Percentiles rank a stretch among this genome's conserved stretches.
phyloP scores from a whole-genome alignment of 352 stramenopile genomes.

The Saprolegnia parasitica region DNA sequence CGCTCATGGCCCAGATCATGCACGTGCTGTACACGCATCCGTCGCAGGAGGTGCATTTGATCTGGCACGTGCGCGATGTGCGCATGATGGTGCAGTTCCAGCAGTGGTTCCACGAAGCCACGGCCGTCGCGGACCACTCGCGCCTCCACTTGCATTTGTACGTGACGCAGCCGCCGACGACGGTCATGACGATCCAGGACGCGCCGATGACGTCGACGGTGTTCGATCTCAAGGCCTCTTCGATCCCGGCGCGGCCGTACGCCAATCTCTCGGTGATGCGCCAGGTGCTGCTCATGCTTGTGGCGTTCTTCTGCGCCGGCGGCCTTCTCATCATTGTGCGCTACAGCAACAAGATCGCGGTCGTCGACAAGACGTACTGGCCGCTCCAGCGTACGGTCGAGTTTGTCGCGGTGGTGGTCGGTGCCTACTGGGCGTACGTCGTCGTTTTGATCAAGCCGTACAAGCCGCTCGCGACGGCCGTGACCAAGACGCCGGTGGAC shows the following conservation, averaged over 20 bases:
- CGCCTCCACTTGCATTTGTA: slow-evolving; percentile 14
- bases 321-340: slow-evolving; percentile 65
- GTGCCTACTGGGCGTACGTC: slow-evolving; percentile 32
- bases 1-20: slow-evolving; percentile 22
- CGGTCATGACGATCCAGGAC: background rate
- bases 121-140: background rate
- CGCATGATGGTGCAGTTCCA: slow-evolving; percentile 20
- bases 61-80: slow-evolving; percentile 20
- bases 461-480: background rate
- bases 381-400: slow-evolving; percentile 77
- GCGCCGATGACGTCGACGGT: background rate
- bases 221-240: background rate
- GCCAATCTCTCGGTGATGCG: slow-evolving; percentile 31
- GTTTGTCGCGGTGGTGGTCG: slow-evolving; percentile 60
- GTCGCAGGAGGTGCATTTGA: slow-evolving; percentile 20
- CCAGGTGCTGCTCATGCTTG: slow-evolving; percentile 75
- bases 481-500: background rate
- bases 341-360: slow-evolving; percentile 66
- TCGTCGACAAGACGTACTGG: slow-evolving; percentile 55
- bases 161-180: slow-evolving; percentile 1
- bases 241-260: background rate
- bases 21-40: slow-evolving; percentile 11
- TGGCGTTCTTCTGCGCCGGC: slow-evolving; percentile 74
- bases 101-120: slow-evolving; percentile 6
- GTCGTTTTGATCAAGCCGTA: slow-evolving; percentile 4